Percentiles rank a stretch among this genome's conserved stretches.
These are phyloP conservation scores for Termitomyces sp. DNA, from an alignment of 768 basidiomycete species.

Conservation along the genomic window DNA sequence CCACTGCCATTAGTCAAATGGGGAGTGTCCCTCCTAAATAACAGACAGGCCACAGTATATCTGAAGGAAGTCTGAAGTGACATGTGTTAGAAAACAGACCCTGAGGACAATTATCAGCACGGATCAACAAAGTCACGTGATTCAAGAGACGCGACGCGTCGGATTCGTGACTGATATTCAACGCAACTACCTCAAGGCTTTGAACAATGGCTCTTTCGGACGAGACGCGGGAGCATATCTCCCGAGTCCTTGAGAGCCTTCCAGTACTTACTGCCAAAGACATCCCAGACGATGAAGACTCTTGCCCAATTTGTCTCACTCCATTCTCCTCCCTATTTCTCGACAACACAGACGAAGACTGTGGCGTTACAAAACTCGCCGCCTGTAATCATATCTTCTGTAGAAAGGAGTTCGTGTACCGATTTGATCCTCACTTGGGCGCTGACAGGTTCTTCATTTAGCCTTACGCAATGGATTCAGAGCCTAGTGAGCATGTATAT, in stretches of 20 bases:
- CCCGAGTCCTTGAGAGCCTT: slow-evolving; percentile 33
- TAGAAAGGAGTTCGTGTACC: slow-evolving; percentile 43
- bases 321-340: slow-evolving; percentile 41
- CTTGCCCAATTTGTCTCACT: slow-evolving; percentile 62
- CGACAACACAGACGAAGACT: slow-evolving; percentile 18
- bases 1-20: too few relatives aligned
- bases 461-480: slow-evolving; percentile 63
- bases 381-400: slow-evolving; percentile 69
- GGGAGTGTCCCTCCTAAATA: too few relatives aligned
- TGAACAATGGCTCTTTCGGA: slow-evolving; percentile 7
- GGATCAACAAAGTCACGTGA: slow-evolving; percentile 9
- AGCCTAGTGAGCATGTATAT: slow-evolving; percentile 34
- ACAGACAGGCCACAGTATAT: too few relatives aligned
- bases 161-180: slow-evolving; percentile 3
- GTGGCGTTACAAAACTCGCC: slow-evolving; percentile 50
- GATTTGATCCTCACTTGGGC: not conserved
- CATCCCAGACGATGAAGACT: slow-evolving; percentile 41
- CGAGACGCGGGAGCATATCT: slow-evolving; percentile 25
- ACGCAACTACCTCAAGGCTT: slow-evolving; percentile 2
- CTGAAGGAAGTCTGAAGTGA: too few relatives aligned
- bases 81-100: too few relatives aligned
- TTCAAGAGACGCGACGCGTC: slow-evolving; percentile 6
- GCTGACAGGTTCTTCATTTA: slow-evolving; percentile 18
- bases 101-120: too few relatives aligned
- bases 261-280: slow-evolving; percentile 32